Evolutionary conservation across 2,329 filamentous ascomycete genomes (phyloP).

Genomic region (Blastomyces parvus): DNA sequence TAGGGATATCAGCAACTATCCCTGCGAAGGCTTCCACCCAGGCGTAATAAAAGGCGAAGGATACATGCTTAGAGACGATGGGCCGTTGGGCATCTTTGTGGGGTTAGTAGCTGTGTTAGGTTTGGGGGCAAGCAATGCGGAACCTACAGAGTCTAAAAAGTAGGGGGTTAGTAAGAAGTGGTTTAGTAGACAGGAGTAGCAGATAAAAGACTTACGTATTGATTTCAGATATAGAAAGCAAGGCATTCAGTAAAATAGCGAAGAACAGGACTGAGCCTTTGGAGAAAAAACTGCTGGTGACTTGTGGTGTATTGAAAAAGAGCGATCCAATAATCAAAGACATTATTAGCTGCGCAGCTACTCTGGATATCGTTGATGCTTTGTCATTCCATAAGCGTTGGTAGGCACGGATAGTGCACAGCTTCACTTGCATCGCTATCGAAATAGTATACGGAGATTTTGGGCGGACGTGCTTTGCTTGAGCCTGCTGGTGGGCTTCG

Average conservation of each 20-base stretch:
- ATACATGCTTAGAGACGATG: constrained; percentile 82
- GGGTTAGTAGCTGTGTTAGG: constrained; percentile 35
- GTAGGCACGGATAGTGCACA: constrained; percentile 77
- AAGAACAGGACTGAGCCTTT: constrained; percentile 77
- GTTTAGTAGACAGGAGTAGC: not conserved
- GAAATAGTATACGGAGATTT: constrained; percentile 65
- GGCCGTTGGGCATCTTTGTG: constrained; percentile 68
- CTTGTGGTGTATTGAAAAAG: constrained; percentile 46
- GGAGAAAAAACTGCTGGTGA: constrained; percentile 64
- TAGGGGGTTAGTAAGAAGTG: not conserved
- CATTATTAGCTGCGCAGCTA: constrained; percentile 61
- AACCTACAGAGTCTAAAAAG: constrained; percentile 19
- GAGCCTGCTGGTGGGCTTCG: constrained; percentile 25
- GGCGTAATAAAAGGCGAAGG: constrained; percentile 84
- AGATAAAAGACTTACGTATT: constrained; percentile 32
- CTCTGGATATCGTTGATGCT: constrained; percentile 58
- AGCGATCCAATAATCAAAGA: constrained; percentile 63
- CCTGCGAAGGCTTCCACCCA: constrained; percentile 77
- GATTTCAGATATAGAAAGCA: constrained; percentile 63
- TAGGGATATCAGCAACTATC: constrained; percentile 77
- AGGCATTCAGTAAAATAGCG: constrained; percentile 57
- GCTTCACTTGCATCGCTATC: constrained; percentile 61
- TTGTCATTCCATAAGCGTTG: constrained; percentile 66
- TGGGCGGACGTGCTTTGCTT: constrained; percentile 30
- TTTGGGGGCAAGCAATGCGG: not conserved